These are phyloP conservation scores for Tolypocladium ovalisporum DNA, from an alignment of 2,329 filamentous ascomycete genomes.

Conservation along the genomic window DNA sequence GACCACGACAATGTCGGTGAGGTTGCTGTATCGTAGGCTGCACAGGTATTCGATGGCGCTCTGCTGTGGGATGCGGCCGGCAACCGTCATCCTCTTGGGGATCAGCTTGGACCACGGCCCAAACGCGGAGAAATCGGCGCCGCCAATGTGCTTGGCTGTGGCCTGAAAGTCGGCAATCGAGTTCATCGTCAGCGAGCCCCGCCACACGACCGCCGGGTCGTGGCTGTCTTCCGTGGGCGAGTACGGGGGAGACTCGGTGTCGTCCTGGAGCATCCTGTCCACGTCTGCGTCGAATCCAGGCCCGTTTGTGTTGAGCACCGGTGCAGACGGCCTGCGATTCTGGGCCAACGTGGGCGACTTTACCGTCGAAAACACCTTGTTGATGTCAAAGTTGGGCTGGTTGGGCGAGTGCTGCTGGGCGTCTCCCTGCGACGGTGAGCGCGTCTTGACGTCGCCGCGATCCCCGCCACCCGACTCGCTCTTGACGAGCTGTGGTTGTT, in stretches of 20 bases:
- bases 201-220: slow-evolving; percentile 68
- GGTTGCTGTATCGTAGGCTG: slow-evolving; percentile 68
- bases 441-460: slow-evolving; percentile 14
- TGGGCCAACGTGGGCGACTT: slow-evolving; percentile 54
- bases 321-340: slow-evolving; percentile 37
- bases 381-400: slow-evolving; percentile 64
- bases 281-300: slow-evolving; percentile 77
- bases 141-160: slow-evolving; percentile 73
- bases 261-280: slow-evolving; percentile 76
- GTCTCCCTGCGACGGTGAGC: slow-evolving; percentile 31
- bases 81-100: slow-evolving; percentile 57
- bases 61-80: slow-evolving; percentile 69
- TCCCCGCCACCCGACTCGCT: slow-evolving; percentile 21
- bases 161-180: slow-evolving; percentile 65
- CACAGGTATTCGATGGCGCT: slow-evolving; percentile 88
- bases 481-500: slow-evolving; percentile 18
- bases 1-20: slow-evolving; percentile 76
- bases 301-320: slow-evolving; percentile 34
- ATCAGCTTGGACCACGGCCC: slow-evolving; percentile 67
- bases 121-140: slow-evolving; percentile 59
- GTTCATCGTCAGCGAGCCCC: slow-evolving; percentile 65
- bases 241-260: slow-evolving; percentile 70
- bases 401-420: slow-evolving; percentile 40
- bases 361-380: slow-evolving; percentile 75
- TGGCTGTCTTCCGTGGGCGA: slow-evolving; percentile 62